These are phyloP conservation scores for Claviceps digitariae DNA, from an alignment of 2,329 filamentous ascomycete species.

Conservation along the genomic window DNA sequence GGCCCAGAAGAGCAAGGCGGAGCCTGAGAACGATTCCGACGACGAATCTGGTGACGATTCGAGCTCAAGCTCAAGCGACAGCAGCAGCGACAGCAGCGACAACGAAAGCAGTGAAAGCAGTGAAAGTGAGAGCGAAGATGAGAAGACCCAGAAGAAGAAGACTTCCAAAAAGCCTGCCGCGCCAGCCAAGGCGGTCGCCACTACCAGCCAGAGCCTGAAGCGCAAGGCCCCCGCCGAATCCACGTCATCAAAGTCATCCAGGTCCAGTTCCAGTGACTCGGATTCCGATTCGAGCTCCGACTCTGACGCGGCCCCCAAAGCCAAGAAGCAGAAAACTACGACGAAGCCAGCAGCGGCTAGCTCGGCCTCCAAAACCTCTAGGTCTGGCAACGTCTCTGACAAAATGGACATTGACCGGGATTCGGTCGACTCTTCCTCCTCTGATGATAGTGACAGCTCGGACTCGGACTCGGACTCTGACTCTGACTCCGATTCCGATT, in stretches of 20 bases:
- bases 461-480: constrained; percentile 10
- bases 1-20: constrained; percentile 11
- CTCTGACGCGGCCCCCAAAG: constrained; percentile 32
- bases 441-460: constrained; percentile 8
- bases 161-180: constrained; percentile 8
- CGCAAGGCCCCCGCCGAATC: constrained; percentile 24
- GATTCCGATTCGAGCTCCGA: constrained; percentile 26
- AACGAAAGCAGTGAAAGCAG: constrained; percentile 15
- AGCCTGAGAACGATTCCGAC: constrained; percentile 12
- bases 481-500: constrained; percentile 8
- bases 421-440: constrained; percentile 12
- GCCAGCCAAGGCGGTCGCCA: constrained; percentile 9
- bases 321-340: constrained; percentile 38
- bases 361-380: constrained; percentile 7
- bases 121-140: constrained; percentile 14
- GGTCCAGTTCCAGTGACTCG: constrained; percentile 17
- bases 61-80: constrained; percentile 18
- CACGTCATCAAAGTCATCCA: constrained; percentile 14
- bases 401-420: constrained; percentile 13
- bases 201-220: constrained; percentile 21
- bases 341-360: constrained; percentile 10
- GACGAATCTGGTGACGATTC: constrained; percentile 19
- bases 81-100: constrained; percentile 15
- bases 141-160: constrained; percentile 8
- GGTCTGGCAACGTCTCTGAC: constrained; percentile 7